Base-by-base conservation (phyloP, 441 rosid genomes). In the Brassica balearica region DNA sequence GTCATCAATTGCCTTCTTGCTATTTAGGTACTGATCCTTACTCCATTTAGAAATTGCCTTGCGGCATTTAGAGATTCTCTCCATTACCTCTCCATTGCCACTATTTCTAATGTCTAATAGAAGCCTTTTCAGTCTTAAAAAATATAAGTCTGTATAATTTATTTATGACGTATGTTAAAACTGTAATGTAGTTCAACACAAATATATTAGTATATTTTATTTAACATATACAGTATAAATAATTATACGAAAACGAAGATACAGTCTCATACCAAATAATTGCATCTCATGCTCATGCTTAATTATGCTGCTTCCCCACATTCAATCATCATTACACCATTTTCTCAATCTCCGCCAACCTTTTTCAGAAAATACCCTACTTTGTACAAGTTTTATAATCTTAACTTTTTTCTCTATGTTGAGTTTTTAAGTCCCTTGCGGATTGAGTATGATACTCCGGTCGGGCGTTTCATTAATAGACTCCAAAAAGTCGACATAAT, bases 301-400 rank as follows among this genome's bases (percentile, higher is more conserved):
- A 81, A 91, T 91, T 72, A 91, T 89, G 85, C 75, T 86, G 94
- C 87, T 86, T 87, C 91, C 90, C 87, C 77, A 77, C 77, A 71
- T 80, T 60, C 83, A 77, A 74, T 74, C 77, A 69, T 80, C 84
- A 70, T 82, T 76, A 63, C 77, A 59, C 71, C 76, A 70, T 15
- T 79, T 84, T 79, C 77, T 80, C 79, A 53, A 62, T 62, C 82
- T 69, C 75, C 38, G 23, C 48, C 15, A 11, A 46, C 55, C 69
- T 72, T 72, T 68, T 68, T 62, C 78, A 68, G 78, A 66, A 68
- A 68, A 67, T 68, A 34, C 38, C 20, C 65, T 65, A 5, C 19
- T 20, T 15, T 48, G 8, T 61, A 29, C 38, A 29, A 6, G 1
- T 43, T 19, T 67, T 11, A 36, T 68, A 73, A 73, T 61, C 74